Evolutionary conservation across 805 yeast species (phyloP), one percentile per base, ranked within the genome.

Genomic region (Lipomyces kockii): DNA sequence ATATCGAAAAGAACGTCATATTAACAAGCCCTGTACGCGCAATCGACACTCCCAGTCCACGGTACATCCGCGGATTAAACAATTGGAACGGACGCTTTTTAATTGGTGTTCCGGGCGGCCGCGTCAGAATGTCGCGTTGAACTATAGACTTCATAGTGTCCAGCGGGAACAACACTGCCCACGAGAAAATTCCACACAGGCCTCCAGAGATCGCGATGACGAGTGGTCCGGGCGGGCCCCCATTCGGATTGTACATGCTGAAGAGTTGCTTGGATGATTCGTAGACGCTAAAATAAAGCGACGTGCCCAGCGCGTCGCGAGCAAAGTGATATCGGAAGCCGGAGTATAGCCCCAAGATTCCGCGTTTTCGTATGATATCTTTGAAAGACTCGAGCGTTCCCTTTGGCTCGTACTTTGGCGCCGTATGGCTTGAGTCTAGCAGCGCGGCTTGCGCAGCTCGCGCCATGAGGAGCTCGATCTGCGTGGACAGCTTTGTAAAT

Each of bases 401-500:
- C 32, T 73, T 69, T 7, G 78, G 73, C 52, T 62, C 62, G 54
- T 70, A 67, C 51, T 64, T 66, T 52, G 55, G 32, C n/a, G 72
- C 62, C 29, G 67, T 51, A 71, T 75, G 80, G 59, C 64, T 78
- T 73, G 63, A 75, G 65, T 65, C 84, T 77, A 62, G 79, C 66
- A 68, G 65, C 58, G 67, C 72, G 62, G 73, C 74, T 51, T 68
- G 75, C 53, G 66, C 22, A 2, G 71, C 74, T 46, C 81, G 78
- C 73, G 78, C 77, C 62, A 82, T 75, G 34, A 83, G 73, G 43
- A 79, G 64, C 72, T 81, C 87, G 51, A 91, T 84, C 76, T 91
- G 97, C 49, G 94, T 89, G 69, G 89, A 90, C 8, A 91, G 82
- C 77, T 91, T 92, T 59, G 94, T 87, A 78, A 90, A 85, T 77